A percentile compares a stretch with the other conserved stretches of the same genome.
phyloP scores from a whole-genome alignment of 352 stramenopile genomes.

The Pythium sukuiense region DNA sequence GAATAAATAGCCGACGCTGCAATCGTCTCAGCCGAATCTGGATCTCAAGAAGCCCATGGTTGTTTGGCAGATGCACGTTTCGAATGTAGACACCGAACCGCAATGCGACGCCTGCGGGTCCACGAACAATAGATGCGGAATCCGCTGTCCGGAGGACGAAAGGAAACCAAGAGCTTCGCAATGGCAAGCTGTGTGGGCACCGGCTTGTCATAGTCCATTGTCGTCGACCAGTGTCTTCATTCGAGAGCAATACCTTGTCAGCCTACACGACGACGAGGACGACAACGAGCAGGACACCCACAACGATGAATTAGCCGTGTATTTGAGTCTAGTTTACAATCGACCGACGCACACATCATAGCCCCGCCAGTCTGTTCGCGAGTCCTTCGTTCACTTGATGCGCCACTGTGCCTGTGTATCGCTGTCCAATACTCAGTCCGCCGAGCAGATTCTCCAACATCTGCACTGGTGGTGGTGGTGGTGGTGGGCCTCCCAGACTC shows the following conservation, averaged over 20 bases:
- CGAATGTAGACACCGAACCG: background rate
- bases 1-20: no score
- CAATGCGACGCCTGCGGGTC: background rate
- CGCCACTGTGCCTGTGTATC: background rate
- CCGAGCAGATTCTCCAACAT: conserved; percentile 1
- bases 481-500: background rate
- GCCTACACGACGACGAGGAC: no score
- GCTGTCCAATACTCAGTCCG: background rate
- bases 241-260: no score
- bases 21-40: no score
- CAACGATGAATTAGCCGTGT: no score
- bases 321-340: background rate
- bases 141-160: conserved; percentile 2
- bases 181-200: conserved; percentile 13
- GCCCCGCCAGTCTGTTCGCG: background rate
- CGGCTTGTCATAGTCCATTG: conserved; percentile 5
- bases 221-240: no score
- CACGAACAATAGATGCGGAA: conserved; percentile 9
- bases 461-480: background rate
- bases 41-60: no score
- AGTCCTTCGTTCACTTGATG: background rate
- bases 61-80: conserved; percentile 6
- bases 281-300: no score
- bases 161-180: conserved; percentile 11
- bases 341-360: background rate